Percentiles rank a stretch among this genome's conserved stretches.
Conservation (phyloP, 129 eudicot species). For the Pseudognaphalium luteoalbum region DNA sequence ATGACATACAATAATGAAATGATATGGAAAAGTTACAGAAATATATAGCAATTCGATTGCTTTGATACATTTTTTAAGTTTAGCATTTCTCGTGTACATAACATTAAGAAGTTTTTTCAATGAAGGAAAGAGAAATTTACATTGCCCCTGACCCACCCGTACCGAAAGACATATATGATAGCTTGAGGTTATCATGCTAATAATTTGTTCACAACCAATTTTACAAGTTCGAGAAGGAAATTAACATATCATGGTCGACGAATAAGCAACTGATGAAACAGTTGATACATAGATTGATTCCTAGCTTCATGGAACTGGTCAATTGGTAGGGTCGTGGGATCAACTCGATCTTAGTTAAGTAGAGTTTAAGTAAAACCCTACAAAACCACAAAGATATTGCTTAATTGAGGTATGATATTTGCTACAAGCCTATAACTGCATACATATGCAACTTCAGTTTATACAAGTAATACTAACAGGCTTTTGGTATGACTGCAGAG, state of each 20-base stretch:
- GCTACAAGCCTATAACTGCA: not conserved
- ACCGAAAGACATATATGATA: not conserved
- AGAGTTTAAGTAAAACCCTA: not conserved
- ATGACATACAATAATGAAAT: too few species aligned
- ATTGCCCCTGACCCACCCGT: not conserved
- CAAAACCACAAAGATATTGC: not conserved
- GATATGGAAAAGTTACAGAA: too few species aligned
- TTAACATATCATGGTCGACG: not conserved
- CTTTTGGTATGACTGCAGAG: not conserved
- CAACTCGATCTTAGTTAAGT: not conserved
- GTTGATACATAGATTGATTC: not conserved
- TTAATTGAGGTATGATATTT: not conserved
- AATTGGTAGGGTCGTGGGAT: not conserved
- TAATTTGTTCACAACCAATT: not conserved
- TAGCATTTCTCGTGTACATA: not conserved
- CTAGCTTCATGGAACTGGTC: not conserved
- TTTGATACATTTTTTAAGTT: too few species aligned
- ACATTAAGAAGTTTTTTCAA: not conserved
- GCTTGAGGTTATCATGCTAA: not conserved
- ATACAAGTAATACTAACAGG: slow-evolving; percentile 15
- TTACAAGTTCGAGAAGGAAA: not conserved
- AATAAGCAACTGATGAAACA: not conserved
- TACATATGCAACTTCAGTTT: not conserved
- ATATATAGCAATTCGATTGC: not conserved
- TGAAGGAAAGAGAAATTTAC: not conserved